phyloP scores from a whole-genome alignment of 345 rosid genomes.

The Cardamine chenopodiifolia region DNA sequence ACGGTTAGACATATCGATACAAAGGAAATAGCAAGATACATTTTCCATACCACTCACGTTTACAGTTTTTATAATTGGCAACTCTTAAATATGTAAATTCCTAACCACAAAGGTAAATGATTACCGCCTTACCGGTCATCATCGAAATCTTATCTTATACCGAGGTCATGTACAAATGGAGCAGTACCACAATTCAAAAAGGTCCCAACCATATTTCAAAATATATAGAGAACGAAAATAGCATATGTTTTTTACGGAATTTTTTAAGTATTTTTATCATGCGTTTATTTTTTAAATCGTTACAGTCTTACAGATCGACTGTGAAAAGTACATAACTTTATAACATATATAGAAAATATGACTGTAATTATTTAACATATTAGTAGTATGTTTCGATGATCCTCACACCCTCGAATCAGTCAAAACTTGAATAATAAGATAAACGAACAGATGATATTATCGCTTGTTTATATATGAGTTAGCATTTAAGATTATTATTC shows the following conservation, averaged over 20 bases:
- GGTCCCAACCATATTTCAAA: not conserved
- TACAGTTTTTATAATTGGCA: too few species aligned
- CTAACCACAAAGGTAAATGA: not conserved
- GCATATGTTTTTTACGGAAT: not conserved
- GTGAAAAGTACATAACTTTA: not conserved
- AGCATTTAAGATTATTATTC: too few species aligned
- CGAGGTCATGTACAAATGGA: not conserved
- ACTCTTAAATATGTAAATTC: too few species aligned
- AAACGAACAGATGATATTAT: too few species aligned
- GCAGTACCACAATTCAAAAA: not conserved
- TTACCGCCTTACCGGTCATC: not conserved
- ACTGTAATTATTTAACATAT: too few species aligned
- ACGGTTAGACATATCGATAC: too few species aligned
- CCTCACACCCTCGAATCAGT: not conserved
- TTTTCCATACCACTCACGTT: too few species aligned
- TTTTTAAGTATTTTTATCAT: not conserved
- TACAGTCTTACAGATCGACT: not conserved
- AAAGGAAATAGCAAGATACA: too few species aligned
- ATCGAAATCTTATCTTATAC: not conserved
- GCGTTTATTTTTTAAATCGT: not conserved
- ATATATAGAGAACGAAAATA: not conserved
- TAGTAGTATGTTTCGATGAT: not conserved
- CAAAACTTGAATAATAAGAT: too few species aligned
- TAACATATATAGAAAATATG: too few species aligned
- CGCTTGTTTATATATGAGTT: too few species aligned